Conservation (phyloP, 495 filamentous ascomycete genomes). For the Chlorociboria aeruginascens region DNA sequence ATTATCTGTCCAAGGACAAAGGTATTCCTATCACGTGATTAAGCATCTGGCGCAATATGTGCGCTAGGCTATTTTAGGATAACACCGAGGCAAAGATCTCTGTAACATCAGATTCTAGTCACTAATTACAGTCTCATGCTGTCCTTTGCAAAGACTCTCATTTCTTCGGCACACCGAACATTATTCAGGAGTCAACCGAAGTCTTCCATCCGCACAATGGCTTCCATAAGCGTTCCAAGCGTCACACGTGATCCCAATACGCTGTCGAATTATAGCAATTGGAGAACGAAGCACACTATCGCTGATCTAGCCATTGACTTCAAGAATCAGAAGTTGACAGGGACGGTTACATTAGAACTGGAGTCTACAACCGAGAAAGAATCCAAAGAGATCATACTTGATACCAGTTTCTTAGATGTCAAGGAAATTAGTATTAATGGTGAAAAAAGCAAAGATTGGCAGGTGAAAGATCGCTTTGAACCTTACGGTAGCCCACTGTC, state of each 20-base stretch:
- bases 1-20: neutral
- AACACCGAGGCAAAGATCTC: neutral
- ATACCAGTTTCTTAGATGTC: conserved; percentile 72
- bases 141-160: neutral
- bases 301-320: conserved; percentile 76
- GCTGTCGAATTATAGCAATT: conserved; percentile 79
- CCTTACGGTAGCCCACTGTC: conserved; percentile 73
- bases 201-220: conserved; percentile 26
- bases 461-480: conserved; percentile 51
- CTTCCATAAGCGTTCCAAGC: conserved; percentile 23
- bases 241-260: conserved; percentile 88
- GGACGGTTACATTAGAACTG: conserved; percentile 62
- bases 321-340: conserved; percentile 55
- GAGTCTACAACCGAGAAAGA: conserved; percentile 56
- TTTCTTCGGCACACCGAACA: neutral
- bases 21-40: too few relatives aligned
- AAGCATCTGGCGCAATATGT: too few relatives aligned
- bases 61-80: neutral
- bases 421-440: conserved; percentile 53
- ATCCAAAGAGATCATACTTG: conserved; percentile 67
- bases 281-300: conserved; percentile 66
- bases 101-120: neutral
- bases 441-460: conserved; percentile 43
- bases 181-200: neutral
- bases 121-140: neutral